Percentiles rank a stretch among this genome's conserved stretches.
These are phyloP conservation scores for Trichosporon inkin DNA, from an alignment of 1,284 basidiomycete species.

Conservation along the genomic window DNA sequence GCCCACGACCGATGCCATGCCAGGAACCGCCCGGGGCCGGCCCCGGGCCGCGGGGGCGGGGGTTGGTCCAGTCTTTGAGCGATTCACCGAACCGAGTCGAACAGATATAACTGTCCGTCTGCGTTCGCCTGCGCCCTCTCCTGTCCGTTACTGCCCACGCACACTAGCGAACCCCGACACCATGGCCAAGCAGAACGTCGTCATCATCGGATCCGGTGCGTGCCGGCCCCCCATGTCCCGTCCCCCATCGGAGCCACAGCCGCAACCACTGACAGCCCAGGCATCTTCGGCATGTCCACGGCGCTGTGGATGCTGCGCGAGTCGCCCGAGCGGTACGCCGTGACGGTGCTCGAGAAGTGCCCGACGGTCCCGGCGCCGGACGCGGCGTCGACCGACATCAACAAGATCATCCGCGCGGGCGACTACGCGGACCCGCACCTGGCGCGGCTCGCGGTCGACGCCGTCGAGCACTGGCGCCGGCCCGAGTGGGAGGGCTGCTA, in stretches of 20 bases:
- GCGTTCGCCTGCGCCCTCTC: background rate
- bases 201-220: conserved; percentile 24
- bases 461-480: conserved; percentile 45
- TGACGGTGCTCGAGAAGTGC: conserved; percentile 48
- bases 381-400: conserved; percentile 43
- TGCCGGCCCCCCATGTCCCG: background rate
- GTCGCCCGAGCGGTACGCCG: conserved; percentile 34
- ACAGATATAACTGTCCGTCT: background rate
- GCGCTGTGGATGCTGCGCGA: conserved; percentile 49
- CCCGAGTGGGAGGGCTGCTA: conserved; percentile 68
- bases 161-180: background rate
- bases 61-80: conserved; percentile 1
- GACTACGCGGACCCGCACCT: conserved; percentile 47
- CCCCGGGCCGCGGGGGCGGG: too few species aligned
- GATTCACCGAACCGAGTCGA: background rate
- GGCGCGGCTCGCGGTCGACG: conserved; percentile 44
- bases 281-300: conserved; percentile 50
- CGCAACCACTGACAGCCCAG: conserved; percentile 17
- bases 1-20: too few species aligned
- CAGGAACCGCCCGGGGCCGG: too few species aligned
- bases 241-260: background rate
- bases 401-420: conserved; percentile 44
- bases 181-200: conserved; percentile 23
- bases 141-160: background rate
- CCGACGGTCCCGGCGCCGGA: conserved; percentile 47